Conservation (phyloP, 2,329 filamentous ascomycete species). For the Coniella vitis region DNA sequence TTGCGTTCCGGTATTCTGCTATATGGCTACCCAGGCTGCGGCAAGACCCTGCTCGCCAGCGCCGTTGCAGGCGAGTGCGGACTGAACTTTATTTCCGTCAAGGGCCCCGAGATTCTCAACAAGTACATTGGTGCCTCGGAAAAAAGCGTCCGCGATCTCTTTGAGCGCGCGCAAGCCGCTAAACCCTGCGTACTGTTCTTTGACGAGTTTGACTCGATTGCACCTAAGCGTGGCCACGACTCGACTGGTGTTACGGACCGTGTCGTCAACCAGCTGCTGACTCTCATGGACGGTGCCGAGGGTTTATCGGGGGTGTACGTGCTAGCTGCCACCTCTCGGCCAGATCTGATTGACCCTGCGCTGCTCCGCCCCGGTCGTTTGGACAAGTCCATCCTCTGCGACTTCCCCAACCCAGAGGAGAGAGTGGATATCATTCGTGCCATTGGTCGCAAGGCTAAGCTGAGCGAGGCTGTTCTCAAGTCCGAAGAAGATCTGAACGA, state of each 20-base stretch:
- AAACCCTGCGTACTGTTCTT: conserved; percentile 95
- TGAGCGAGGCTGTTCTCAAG: conserved; percentile 59
- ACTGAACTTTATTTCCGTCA: conserved; percentile 97
- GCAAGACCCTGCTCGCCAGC: conserved; percentile 90
- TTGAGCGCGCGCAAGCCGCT: conserved; percentile 85
- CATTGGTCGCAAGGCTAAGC: conserved; percentile 71
- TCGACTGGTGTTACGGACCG: conserved; percentile 97
- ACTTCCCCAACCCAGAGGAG: conserved; percentile 74
- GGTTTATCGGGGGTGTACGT: conserved; percentile 94
- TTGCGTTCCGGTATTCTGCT: conserved; percentile 86
- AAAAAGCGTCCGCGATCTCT: conserved; percentile 91
- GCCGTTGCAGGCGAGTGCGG: conserved; percentile 97
- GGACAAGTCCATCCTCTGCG: conserved; percentile 89
- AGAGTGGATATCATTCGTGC: conserved; percentile 82
- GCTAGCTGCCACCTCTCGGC: conserved; percentile 84
- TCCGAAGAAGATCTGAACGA: conserved; percentile 55
- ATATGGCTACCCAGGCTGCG: conserved; percentile 93
- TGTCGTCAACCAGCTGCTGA: conserved; percentile 95
- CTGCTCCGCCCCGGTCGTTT: conserved; percentile 84
- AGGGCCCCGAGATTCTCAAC: conserved; percentile 96
- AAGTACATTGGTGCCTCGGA: conserved; percentile 98
- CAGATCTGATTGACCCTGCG: conserved; percentile 92
- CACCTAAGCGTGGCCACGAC: conserved; percentile 93
- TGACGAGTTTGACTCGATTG: conserved; percentile 97
- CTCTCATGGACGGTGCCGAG: conserved; percentile 98